These are phyloP conservation scores for Fusarium guadeloupense DNA, from an alignment of 2,329 filamentous ascomycete genomes.

Conservation along the genomic window DNA sequence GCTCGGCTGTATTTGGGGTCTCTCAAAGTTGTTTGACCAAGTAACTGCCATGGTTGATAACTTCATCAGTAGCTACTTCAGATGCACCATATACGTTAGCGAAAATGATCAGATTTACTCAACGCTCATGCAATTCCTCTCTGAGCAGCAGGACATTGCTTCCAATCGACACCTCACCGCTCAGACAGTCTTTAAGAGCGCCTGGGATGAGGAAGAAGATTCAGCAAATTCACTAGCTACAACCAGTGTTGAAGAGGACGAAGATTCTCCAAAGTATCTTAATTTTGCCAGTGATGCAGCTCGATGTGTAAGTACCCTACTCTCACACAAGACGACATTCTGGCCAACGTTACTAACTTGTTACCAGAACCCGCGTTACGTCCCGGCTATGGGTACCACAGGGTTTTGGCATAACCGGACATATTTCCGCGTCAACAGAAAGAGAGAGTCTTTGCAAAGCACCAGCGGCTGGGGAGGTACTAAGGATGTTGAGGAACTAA, in stretches of 20 bases:
- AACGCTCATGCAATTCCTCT: constrained; percentile 68
- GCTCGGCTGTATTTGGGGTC: constrained; percentile 59
- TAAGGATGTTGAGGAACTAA: constrained; percentile 62
- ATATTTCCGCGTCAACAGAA: constrained; percentile 60
- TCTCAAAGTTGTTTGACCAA: constrained; percentile 50
- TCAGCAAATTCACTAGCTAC: constrained; percentile 51
- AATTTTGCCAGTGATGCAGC: constrained; percentile 69
- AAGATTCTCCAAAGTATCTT: constrained; percentile 55
- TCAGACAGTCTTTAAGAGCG: constrained; percentile 63
- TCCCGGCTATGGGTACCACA: constrained; percentile 63
- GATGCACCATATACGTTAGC: constrained; percentile 62
- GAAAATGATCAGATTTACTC: constrained; percentile 66
- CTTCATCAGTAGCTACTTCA: constrained; percentile 57
- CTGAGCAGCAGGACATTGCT: constrained; percentile 60
- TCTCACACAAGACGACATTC: not conserved
- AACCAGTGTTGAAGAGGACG: constrained; percentile 50
- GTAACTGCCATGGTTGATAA: constrained; percentile 47
- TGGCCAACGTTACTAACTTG: not conserved
- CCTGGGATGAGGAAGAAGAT: constrained; percentile 65
- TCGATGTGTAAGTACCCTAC: constrained; percentile 51
- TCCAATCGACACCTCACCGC: constrained; percentile 64
- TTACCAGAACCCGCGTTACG: constrained; percentile 58
- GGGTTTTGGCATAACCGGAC: constrained; percentile 63
- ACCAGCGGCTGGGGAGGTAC: constrained; percentile 50
- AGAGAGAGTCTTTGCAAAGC: constrained; percentile 54